Conservation (phyloP, 495 filamentous ascomycete species). For the Penicillium bialowiezense region DNA sequence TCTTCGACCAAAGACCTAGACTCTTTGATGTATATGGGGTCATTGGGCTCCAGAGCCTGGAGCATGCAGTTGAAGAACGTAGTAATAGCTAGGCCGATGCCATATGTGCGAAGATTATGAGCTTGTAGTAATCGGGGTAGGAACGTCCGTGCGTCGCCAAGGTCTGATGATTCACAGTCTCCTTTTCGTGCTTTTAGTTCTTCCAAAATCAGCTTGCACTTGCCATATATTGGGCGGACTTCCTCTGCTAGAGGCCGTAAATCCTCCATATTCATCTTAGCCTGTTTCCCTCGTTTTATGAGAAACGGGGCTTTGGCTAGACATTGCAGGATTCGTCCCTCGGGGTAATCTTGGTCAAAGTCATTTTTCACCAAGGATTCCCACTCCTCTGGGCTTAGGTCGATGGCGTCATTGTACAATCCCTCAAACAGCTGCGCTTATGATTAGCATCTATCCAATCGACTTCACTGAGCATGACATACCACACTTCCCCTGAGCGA, state of each 20-base stretch:
- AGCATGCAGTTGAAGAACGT: conserved; percentile 36
- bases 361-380: conserved; percentile 29
- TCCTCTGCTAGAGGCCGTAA: conserved; percentile 17
- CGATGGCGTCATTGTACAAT: conserved; percentile 36
- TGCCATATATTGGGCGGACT: conserved; percentile 24
- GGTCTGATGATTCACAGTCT: conserved; percentile 5
- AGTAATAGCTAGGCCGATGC: conserved; percentile 27
- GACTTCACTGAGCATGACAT: background rate
- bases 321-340: conserved; percentile 28
- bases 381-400: conserved; percentile 36
- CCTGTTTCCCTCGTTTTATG: conserved; percentile 19
- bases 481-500: conserved; percentile 42
- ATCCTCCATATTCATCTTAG: conserved; percentile 9
- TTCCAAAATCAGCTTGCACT: conserved; percentile 17
- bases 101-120: conserved; percentile 34
- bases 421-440: conserved; percentile 38
- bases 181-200: conserved; percentile 13
- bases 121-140: conserved; percentile 17
- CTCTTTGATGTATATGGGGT: conserved; percentile 14
- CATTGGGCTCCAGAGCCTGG: conserved; percentile 15
- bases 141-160: background rate
- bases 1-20: conserved; percentile 25
- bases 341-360: conserved; percentile 21
- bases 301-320: conserved; percentile 29
- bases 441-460: conserved; percentile 2